Conservation (phyloP, 1,284 basidiomycete genomes). For the Pseudozyma sp. region DNA sequence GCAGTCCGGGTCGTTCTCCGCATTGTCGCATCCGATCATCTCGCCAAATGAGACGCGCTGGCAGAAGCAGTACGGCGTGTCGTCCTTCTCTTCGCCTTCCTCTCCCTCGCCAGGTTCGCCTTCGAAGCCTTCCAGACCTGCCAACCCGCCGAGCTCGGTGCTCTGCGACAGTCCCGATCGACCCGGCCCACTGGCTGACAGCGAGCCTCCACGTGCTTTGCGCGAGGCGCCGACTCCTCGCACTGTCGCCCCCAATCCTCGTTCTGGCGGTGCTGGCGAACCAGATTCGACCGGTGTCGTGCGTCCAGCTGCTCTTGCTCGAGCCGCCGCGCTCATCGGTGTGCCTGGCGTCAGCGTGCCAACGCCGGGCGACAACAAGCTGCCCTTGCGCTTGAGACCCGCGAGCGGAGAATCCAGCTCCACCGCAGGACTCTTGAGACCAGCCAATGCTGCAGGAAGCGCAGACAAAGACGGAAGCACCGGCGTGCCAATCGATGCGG, state of each 20-base stretch:
- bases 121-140: slow-evolving; percentile 35
- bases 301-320: slow-evolving; percentile 41
- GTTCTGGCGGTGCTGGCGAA: slow-evolving; percentile 42
- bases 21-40: slow-evolving; percentile 63
- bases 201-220: slow-evolving; percentile 40
- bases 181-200: slow-evolving; percentile 32
- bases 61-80: slow-evolving; percentile 67
- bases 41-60: slow-evolving; percentile 67
- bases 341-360: slow-evolving; percentile 37
- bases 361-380: slow-evolving; percentile 27
- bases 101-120: slow-evolving; percentile 50
- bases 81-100: slow-evolving; percentile 60
- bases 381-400: slow-evolving; percentile 42
- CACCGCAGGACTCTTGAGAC: slow-evolving; percentile 48
- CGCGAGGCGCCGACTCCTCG: slow-evolving; percentile 34
- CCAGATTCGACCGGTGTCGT: slow-evolving; percentile 48
- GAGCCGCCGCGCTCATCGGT: slow-evolving; percentile 36
- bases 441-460: slow-evolving; percentile 38
- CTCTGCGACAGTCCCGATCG: slow-evolving; percentile 43
- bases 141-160: slow-evolving; percentile 29
- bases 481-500: slow-evolving; percentile 40
- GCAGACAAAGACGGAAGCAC: slow-evolving; percentile 40
- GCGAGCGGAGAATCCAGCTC: slow-evolving; percentile 44
- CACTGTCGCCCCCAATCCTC: slow-evolving; percentile 32
- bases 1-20: slow-evolving; percentile 60